Base-by-base conservation (phyloP, 2,329 filamentous ascomycete genomes). In the Stachybotrys chartarum region DNA sequence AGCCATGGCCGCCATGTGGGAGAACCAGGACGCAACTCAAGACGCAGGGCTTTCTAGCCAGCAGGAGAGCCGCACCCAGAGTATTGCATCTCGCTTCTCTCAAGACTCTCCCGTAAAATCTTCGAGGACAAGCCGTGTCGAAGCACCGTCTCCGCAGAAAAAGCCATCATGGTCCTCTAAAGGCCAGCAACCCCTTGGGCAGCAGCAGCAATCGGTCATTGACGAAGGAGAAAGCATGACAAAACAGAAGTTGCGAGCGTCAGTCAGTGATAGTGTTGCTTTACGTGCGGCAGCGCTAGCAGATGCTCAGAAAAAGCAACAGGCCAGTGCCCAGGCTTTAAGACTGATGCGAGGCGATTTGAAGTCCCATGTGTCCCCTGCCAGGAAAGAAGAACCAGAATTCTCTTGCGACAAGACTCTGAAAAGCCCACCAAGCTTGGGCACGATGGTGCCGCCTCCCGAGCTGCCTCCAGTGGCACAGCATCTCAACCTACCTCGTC, bases 1-100 rank as follows among this genome's bases (percentile, higher is more conserved):
- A 59, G 77, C 76, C 2, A 80, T 83, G 70, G 74, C 79, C 5
- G 79, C 79, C 42, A 72, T 75, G 62, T 81, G 81, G 63, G 77
- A 83, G 58, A 72, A 61, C 7, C 61, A 63, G 14, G 57, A 60
- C 7, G 32, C 42, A 46, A 50, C 55, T 6, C 55, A 53, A 6
- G 55, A 59, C 12, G 10, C 50, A 30, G 55, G 57, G 4, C 53
- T 56, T 7, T 17, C 46, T 24, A 55, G 39, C 6, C 30, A 50
- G 18, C 58, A 51, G 35, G 50, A 57, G 18, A 59, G 54, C 56
- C 62, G 59, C 50, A 56, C 63, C 4, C 64, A 61, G 35, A 59
- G 56, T 46, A 55, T 63, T 7, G 57, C 59, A 30, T 64, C 57
- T 17, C 60, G 57, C 1, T 64, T 58, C 42, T 64, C 64, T 0